A percentile compares a stretch with the other conserved stretches of the same genome.
phyloP scores from a whole-genome alignment of 805 yeast species.

The Saturnispora ahearnii region DNA sequence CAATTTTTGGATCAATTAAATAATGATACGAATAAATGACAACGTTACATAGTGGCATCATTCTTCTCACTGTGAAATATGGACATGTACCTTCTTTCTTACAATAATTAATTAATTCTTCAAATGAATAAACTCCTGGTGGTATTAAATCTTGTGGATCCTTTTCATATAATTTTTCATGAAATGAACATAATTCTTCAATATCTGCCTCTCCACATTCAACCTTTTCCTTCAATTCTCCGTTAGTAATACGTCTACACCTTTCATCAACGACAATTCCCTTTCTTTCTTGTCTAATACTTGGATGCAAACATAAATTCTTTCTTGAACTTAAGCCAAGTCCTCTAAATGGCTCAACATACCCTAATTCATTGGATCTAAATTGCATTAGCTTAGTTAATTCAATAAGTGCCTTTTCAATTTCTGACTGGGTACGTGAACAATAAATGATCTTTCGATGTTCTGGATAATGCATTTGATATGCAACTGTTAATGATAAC shows the following conservation, averaged over 20 bases:
- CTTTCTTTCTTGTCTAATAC: conserved; percentile 76
- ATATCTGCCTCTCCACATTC: conserved; percentile 52
- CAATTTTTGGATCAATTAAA: conserved; percentile 91
- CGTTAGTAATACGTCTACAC: conserved; percentile 91
- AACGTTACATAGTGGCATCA: conserved; percentile 90
- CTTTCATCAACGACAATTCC: conserved; percentile 93
- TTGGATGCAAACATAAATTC: conserved; percentile 86
- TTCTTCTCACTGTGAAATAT: conserved; percentile 93
- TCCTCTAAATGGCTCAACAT: conserved; percentile 85
- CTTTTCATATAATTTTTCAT: conserved; percentile 76
- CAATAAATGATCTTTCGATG: conserved; percentile 92
- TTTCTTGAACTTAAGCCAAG: conserved; percentile 91
- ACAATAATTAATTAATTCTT: conserved; percentile 69
- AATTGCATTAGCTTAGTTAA: conserved; percentile 80
- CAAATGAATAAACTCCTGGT: conserved; percentile 91
- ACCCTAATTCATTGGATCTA: conserved; percentile 75
- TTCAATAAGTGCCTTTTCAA: conserved; percentile 93
- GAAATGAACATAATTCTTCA: conserved; percentile 68
- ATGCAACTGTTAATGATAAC: conserved; percentile 85
- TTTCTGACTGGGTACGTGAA: conserved; percentile 99
- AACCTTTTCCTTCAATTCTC: conserved; percentile 63
- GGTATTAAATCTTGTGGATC: conserved; percentile 90
- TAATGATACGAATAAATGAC: conserved; percentile 96
- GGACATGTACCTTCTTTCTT: conserved; percentile 81
- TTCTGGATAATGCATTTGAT: conserved; percentile 89